Evolutionary conservation across 2,329 filamentous ascomycete genomes (phyloP), one percentile per base, ranked within the genome.

Genomic region (Cryphonectria naterciae): DNA sequence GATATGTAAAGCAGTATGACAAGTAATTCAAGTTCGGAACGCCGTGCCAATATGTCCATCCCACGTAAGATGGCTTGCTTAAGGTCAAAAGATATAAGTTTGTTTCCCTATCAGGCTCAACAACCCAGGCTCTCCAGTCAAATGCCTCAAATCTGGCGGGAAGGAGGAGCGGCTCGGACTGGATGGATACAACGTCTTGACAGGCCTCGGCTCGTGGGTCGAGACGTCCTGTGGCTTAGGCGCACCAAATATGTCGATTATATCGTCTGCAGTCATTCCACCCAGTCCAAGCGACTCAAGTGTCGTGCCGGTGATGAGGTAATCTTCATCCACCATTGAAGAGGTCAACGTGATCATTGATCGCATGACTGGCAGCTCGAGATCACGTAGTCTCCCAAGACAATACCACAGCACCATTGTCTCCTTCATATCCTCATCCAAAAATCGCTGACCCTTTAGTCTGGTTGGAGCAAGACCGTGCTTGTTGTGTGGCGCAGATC

Each of bases 371-470:
- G 67, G 67, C 25, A 68, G 58, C 19, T 63, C 58, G 13, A 68
- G 60, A 28, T 60, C 67, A 25, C 60, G 67, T 19, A 63, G 17
- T 2, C 58, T 41, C 3, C 67, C 67, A 11, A 68, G 67, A 43
- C 58, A 63, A 22, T 68, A 68, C 67, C 67, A 68, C 43, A 68
- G 25, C 1, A 68, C 67, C 67, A 68, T 68, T 28, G 67, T 68
- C 43, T 68, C 67, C 22, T 68, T 68, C 67, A 68, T 68, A 15
- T 68, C 67, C 35, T 68, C 67, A 32, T 68, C 67, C 46, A 68
- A 32, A 32, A 64, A 68, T 19, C 67, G 60, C 2, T 63, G 60
- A 4, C 67, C 67, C 4, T 64, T 52, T 3, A 68, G 60, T 22
- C 13, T 68, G 13, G 67, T 63, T 6, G 67, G 67, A 15, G 67